Evolutionary conservation across 495 filamentous ascomycete species (phyloP).

Genomic region (Astrothelium subdiscretum): DNA sequence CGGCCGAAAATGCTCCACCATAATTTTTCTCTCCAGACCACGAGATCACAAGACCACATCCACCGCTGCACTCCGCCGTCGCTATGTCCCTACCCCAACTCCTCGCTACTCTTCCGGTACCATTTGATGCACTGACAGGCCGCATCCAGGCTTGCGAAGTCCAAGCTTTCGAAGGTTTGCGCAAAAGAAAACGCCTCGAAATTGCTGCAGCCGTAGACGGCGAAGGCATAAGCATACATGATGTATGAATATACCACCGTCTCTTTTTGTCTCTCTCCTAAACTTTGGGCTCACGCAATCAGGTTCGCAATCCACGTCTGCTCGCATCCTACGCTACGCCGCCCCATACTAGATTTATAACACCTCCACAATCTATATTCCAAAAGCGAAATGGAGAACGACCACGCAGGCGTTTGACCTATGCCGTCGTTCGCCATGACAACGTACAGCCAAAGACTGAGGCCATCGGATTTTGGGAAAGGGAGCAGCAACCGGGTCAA

Average conservation of each 20-base stretch:
- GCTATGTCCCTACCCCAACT: slow-evolving; percentile 25
- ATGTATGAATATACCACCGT: slow-evolving; percentile 43
- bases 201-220: slow-evolving; percentile 79
- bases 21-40: neutral
- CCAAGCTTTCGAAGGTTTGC: slow-evolving; percentile 54
- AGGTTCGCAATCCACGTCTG: slow-evolving; percentile 71
- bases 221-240: slow-evolving; percentile 83
- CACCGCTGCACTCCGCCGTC: neutral
- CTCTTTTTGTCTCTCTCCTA: neutral
- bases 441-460: neutral
- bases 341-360: slow-evolving; percentile 67
- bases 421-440: slow-evolving; percentile 35
- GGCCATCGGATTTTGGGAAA: neutral
- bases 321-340: slow-evolving; percentile 78
- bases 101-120: slow-evolving; percentile 23
- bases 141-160: slow-evolving; percentile 34
- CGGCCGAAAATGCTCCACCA: neutral
- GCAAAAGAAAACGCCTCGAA: slow-evolving; percentile 80
- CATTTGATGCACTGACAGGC: slow-evolving; percentile 19
- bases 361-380: slow-evolving; percentile 64
- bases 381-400: slow-evolving; percentile 40
- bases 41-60: neutral
- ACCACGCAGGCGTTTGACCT: slow-evolving; percentile 59
- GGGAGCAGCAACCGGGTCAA: neutral
- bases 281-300: slow-evolving; percentile 23